Evolutionary conservation across 1,284 basidiomycete species (phyloP), one percentile per base, ranked within the genome.

Genomic region (Athelia sp.): DNA sequence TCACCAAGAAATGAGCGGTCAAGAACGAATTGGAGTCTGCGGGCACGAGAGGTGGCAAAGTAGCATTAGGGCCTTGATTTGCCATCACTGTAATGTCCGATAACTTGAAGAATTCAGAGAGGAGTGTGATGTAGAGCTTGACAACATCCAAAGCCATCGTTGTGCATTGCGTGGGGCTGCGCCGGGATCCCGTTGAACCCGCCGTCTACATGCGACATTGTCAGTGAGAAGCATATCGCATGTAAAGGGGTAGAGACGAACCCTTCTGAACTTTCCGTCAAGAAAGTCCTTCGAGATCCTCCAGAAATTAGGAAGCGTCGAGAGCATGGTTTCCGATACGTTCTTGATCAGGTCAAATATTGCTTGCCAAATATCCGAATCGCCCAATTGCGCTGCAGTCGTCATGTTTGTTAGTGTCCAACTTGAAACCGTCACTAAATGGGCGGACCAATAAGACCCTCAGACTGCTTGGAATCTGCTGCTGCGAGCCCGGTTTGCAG

Each of bases 141-240:
- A 98, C 77, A 48, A 97, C 84, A 59, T 98, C 95, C 15, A 90
- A 73, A 0, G 91, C 90, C 93, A 99, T 98, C 2, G 85, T 84
- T 21, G 85, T 81, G 61, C 90, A 92, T 65, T 97, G 91, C 0
- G 84, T 76, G 1, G 91, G 81, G 52, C 93, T 91, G 32, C 91
- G 83, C 21, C 85, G 78, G 22, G 67, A 71, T 21, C 67, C 67
- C n/a, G 61, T 48, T 47, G 46, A 56, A 54, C 63, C 68, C 4
- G 19, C 24, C 18, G 43, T 22, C 43, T 44, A 26, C 10, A 13
- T n/a, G n/a, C 32, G 21, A 50, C 36, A 64, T 58, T 2, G 58
- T 56, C 46, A 56, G 62, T 64, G 47, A 50, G 45, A 11, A 52
- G 36, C 24, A 47, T 9, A 42, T n/a, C n/a, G n/a, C n/a, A n/a